phyloP scores from a whole-genome alignment of 768 basidiomycete genomes.

The Xerocomus brunneocitrinus region DNA sequence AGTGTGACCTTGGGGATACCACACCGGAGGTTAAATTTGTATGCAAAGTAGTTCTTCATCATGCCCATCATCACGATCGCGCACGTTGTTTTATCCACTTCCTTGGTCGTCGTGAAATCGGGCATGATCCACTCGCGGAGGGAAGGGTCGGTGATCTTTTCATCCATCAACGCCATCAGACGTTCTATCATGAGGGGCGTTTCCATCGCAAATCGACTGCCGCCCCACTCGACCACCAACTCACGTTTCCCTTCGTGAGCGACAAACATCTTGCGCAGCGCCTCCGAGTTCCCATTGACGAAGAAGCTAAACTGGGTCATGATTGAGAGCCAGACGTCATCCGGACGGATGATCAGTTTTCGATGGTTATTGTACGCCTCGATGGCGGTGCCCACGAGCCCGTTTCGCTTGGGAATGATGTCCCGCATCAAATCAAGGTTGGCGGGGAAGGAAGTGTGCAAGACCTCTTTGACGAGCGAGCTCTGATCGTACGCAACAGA shows the following conservation, averaged over 20 bases:
- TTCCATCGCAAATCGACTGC: conserved; percentile 26
- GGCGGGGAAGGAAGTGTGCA: conserved; percentile 27
- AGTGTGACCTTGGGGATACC: conserved; percentile 45
- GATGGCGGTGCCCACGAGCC: conserved; percentile 34
- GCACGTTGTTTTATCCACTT: conserved; percentile 34
- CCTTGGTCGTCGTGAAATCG: conserved; percentile 42
- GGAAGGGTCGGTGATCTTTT: conserved; percentile 18
- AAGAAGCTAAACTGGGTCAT: conserved; percentile 37
- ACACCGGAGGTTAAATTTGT: conserved; percentile 29
- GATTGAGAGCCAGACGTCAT: conserved; percentile 43
- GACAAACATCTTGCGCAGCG: conserved; percentile 31
- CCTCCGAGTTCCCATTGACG: conserved; percentile 35
- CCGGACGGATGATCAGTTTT: conserved; percentile 41
- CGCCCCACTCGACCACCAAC: conserved; percentile 22
- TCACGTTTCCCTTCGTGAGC: conserved; percentile 22
- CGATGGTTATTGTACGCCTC: conserved; percentile 35
- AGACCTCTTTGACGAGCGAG: conserved; percentile 19
- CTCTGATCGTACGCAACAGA: conserved; percentile 20
- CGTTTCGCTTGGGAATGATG: conserved; percentile 29
- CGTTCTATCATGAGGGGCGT: conserved; percentile 27
- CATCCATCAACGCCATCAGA: conserved; percentile 21
- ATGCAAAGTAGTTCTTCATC: conserved; percentile 39
- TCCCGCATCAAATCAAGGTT: conserved; percentile 21
- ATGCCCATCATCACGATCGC: conserved; percentile 42
- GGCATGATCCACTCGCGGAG: conserved; percentile 41